phyloP scores from a whole-genome alignment of 2,329 filamentous ascomycete species.

The Chrysoporthe austroafricana region DNA sequence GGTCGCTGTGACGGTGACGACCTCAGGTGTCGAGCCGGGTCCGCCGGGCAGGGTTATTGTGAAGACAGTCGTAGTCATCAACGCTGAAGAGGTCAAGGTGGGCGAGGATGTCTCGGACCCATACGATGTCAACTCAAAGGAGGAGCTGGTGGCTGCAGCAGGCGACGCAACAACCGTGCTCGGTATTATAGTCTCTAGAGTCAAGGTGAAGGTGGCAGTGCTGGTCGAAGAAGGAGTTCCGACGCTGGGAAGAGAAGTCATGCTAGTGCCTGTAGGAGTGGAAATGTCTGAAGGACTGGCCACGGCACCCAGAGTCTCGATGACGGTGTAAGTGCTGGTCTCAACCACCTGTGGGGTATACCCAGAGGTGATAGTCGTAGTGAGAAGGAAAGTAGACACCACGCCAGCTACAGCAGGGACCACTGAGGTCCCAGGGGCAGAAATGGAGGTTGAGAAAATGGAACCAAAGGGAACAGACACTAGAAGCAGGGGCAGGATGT shows the following conservation, averaged over 20 bases:
- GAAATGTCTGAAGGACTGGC: not conserved
- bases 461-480: not conserved
- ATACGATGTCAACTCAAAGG: not conserved
- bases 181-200: constrained; percentile 21
- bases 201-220: constrained; percentile 33
- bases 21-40: constrained; percentile 16
- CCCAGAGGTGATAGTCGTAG: constrained; percentile 27
- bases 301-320: constrained; percentile 20
- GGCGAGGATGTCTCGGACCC: not conserved
- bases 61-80: constrained; percentile 16
- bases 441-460: not conserved
- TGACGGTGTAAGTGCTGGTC: constrained; percentile 29
- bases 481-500: constrained; percentile 1
- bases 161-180: not conserved
- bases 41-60: constrained; percentile 24
- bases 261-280: not conserved
- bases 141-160: not conserved
- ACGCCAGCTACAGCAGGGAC: constrained; percentile 17
- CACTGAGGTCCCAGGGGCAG: constrained; percentile 14
- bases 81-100: constrained; percentile 2
- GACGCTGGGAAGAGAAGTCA: constrained; percentile 7
- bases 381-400: constrained; percentile 28
- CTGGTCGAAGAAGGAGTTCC: constrained; percentile 16
- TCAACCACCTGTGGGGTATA: constrained; percentile 27
- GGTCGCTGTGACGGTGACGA: constrained; percentile 25